phyloP scores from a whole-genome alignment of 495 filamentous ascomycete species.

The Penicillium flavigenum region DNA sequence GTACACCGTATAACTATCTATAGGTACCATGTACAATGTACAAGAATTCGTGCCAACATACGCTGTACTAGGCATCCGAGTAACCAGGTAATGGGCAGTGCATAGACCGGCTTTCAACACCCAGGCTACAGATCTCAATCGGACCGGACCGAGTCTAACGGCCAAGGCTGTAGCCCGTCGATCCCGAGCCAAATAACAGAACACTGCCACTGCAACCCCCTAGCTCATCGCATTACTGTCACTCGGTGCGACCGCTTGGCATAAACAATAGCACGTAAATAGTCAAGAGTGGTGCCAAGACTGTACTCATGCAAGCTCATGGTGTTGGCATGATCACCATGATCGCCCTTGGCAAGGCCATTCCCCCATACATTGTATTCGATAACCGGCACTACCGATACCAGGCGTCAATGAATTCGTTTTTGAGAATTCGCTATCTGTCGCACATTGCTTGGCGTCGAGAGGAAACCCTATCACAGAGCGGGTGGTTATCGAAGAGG shows the following conservation, averaged over 20 bases:
- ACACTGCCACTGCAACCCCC: conserved; percentile 21
- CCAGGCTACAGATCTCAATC: conserved; percentile 13
- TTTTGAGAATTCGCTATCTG: conserved; percentile 14
- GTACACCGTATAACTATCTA: neutral
- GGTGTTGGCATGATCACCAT: conserved; percentile 23
- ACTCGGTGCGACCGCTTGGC: conserved; percentile 25
- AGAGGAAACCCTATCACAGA: conserved; percentile 9
- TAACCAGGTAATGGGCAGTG: neutral
- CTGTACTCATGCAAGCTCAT: conserved; percentile 12
- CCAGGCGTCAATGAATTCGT: neutral
- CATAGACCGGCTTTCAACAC: neutral
- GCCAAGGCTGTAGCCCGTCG: conserved; percentile 21
- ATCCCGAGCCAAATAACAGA: conserved; percentile 17
- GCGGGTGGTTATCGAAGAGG: neutral
- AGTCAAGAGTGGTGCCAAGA: conserved; percentile 17
- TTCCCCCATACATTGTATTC: conserved; percentile 12
- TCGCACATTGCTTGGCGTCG: conserved; percentile 8
- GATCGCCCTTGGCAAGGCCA: conserved; percentile 31
- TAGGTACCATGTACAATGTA: neutral
- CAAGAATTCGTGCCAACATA: neutral
- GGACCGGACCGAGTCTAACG: conserved; percentile 22
- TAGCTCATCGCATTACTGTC: conserved; percentile 7
- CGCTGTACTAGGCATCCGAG: neutral
- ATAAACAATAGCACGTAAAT: conserved; percentile 17
- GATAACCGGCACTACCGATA: conserved; percentile 12